These are phyloP conservation scores for Aspergillus coremiiformis DNA, from an alignment of 495 filamentous ascomycete genomes.

Conservation along the genomic window DNA sequence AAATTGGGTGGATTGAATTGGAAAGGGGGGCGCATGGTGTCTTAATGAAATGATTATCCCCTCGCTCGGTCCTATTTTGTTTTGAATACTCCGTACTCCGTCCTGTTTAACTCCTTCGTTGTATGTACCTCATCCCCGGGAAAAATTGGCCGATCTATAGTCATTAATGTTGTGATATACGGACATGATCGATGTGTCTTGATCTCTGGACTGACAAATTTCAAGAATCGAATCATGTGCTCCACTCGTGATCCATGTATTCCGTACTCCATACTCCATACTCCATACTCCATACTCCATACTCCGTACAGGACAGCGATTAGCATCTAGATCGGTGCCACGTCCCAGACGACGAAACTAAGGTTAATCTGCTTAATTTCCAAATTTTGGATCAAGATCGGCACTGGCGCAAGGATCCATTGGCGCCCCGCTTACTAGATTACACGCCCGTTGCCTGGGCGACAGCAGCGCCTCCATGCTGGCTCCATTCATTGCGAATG, in stretches of 20 bases:
- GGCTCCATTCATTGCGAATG: conserved; percentile 8
- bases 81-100: too few species aligned
- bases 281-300: too few species aligned
- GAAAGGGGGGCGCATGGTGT: background rate
- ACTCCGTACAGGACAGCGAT: too few species aligned
- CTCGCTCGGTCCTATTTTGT: too few species aligned
- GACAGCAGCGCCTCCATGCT: conserved; percentile 18
- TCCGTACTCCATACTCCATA: background rate
- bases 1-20: background rate
- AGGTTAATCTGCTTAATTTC: conserved; percentile 14
- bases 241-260: background rate
- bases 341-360: conserved; percentile 1
- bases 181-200: too few species aligned
- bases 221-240: background rate
- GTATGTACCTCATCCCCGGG: too few species aligned
- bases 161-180: background rate
- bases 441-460: conserved; percentile 27
- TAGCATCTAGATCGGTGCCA: too few species aligned
- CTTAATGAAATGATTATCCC: too few species aligned
- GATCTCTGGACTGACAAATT: too few species aligned
- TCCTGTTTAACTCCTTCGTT: background rate
- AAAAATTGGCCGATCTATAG: background rate
- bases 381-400: too few species aligned
- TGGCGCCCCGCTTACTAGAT: too few species aligned
- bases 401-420: too few species aligned